Evolutionary conservation across 345 rosid genomes (phyloP).

Genomic region (Gossypium bickii): DNA sequence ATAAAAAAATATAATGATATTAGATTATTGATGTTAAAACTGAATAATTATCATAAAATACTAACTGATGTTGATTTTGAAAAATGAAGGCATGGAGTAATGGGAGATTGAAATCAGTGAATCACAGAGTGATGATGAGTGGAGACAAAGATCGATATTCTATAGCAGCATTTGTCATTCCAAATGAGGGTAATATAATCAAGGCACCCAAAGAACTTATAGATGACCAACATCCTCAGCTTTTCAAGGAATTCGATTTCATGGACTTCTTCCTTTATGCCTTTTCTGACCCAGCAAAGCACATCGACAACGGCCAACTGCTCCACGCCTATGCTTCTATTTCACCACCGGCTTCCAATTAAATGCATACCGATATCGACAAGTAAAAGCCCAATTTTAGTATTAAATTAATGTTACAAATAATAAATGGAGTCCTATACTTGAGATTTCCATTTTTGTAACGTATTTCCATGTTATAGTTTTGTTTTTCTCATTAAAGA

Average conservation of each 20-base stretch:
- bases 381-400: background rate
- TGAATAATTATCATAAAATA: background rate
- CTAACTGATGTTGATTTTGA: no score
- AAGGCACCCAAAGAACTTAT: conserved; percentile 10
- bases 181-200: conserved; percentile 7
- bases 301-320: background rate
- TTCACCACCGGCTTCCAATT: background rate
- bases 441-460: no score
- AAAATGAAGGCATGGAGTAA: conserved; percentile 14
- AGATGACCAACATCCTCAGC: conserved; percentile 12
- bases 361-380: background rate
- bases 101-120: conserved; percentile 18
- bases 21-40: background rate
- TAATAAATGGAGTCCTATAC: no score
- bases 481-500: no score
- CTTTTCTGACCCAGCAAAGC: background rate
- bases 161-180: background rate
- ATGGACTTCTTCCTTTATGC: conserved; percentile 6
- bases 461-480: no score
- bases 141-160: conserved; percentile 17
- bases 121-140: conserved; percentile 17
- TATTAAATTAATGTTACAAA: no score
- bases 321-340: background rate
- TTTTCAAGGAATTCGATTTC: conserved; percentile 18
- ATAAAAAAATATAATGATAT: no score